phyloP scores from a whole-genome alignment of 2,329 filamentous ascomycete species.

The Didymella sp. region DNA sequence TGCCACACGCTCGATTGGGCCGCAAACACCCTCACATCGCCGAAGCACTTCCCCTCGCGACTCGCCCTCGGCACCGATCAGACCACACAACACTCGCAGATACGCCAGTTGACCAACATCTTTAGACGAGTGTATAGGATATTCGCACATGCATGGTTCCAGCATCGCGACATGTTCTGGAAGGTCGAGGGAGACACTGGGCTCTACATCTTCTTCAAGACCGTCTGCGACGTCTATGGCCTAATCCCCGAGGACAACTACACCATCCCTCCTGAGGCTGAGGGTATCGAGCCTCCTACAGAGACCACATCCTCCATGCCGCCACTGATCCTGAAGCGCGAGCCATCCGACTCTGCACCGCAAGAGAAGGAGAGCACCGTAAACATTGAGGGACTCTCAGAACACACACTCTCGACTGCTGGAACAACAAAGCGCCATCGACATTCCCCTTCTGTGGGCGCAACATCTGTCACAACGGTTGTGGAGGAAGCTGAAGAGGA shows the following conservation, averaged over 20 bases:
- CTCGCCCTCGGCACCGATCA: slow-evolving; percentile 64
- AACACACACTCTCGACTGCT: slow-evolving; percentile 59
- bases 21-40: slow-evolving; percentile 89
- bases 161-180: slow-evolving; percentile 95
- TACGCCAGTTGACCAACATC: slow-evolving; percentile 90
- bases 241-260: slow-evolving; percentile 93
- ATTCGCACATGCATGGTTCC: slow-evolving; percentile 98
- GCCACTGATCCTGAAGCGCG: slow-evolving; percentile 48
- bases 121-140: slow-evolving; percentile 94
- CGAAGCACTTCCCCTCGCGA: slow-evolving; percentile 92
- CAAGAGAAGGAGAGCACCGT: slow-evolving; percentile 30
- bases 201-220: slow-evolving; percentile 96
- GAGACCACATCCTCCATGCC: slow-evolving; percentile 55
- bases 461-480: slow-evolving; percentile 76
- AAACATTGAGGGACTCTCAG: slow-evolving; percentile 42
- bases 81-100: slow-evolving; percentile 58
- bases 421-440: slow-evolving; percentile 84
- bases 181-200: slow-evolving; percentile 89
- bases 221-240: slow-evolving; percentile 89
- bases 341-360: slow-evolving; percentile 35
- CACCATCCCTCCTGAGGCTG: slow-evolving; percentile 90
- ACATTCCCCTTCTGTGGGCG: slow-evolving; percentile 80
- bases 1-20: slow-evolving; percentile 99
- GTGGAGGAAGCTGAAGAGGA: slow-evolving; percentile 84
- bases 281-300: slow-evolving; percentile 64